phyloP scores from a whole-genome alignment of 2,329 filamentous ascomycete genomes.

The Arthrinium phaeospermum region DNA sequence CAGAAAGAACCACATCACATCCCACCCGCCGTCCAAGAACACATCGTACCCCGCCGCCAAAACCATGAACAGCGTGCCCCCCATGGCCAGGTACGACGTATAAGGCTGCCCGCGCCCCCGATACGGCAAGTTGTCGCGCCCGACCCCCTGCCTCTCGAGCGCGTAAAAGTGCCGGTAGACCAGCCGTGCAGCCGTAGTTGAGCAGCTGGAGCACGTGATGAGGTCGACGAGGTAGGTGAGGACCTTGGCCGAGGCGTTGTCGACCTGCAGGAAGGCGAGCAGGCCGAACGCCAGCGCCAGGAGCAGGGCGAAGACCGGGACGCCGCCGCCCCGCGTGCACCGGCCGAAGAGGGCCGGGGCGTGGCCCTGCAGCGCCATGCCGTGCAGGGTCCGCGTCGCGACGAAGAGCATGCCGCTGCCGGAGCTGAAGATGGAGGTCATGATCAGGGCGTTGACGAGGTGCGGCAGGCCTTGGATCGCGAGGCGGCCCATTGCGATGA shows the following conservation, averaged over 20 bases:
- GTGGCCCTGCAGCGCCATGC: slow-evolving; percentile 23
- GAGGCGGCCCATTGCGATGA: slow-evolving; percentile 46
- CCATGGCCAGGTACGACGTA: slow-evolving; percentile 23
- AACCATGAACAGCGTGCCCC: slow-evolving; percentile 23
- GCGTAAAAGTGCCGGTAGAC: slow-evolving; percentile 24
- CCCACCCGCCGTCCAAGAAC: slow-evolving; percentile 26
- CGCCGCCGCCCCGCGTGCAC: slow-evolving; percentile 17
- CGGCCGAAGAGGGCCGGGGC: slow-evolving; percentile 23
- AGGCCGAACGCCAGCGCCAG: slow-evolving; percentile 7
- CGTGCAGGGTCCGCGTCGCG: slow-evolving; percentile 28
- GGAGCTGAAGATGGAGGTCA: slow-evolving; percentile 48
- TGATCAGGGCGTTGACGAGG: slow-evolving; percentile 47
- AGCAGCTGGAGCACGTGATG: slow-evolving; percentile 25
- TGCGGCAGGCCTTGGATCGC: slow-evolving; percentile 44
- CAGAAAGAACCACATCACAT: slow-evolving; percentile 29
- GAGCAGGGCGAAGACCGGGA: slow-evolving; percentile 17
- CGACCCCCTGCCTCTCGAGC: slow-evolving; percentile 33
- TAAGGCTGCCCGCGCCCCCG: slow-evolving; percentile 26
- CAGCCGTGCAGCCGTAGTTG: slow-evolving; percentile 24
- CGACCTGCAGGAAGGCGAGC: slow-evolving; percentile 25
- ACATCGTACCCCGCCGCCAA: slow-evolving; percentile 25
- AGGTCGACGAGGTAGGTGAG: slow-evolving; percentile 26
- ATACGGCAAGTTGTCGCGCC: slow-evolving; percentile 31
- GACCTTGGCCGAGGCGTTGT: slow-evolving; percentile 23
- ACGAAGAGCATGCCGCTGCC: slow-evolving; percentile 48